Percentiles rank a stretch among this genome's conserved stretches.
Evolutionary conservation across 2,329 filamentous ascomycete genomes (phyloP).

Genomic region (Phialophora verrucosa): DNA sequence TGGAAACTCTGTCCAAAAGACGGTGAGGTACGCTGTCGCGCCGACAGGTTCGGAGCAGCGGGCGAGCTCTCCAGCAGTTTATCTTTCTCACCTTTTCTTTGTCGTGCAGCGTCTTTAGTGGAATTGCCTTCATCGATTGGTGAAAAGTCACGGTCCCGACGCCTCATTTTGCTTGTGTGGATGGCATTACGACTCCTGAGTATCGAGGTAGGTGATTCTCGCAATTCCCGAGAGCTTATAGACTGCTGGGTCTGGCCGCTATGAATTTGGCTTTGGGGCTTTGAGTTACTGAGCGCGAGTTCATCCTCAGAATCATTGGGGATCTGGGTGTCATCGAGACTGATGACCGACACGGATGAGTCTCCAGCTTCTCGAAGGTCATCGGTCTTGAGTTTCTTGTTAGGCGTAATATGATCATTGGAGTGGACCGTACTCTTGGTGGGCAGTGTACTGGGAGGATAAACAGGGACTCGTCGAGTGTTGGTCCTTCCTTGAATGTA

Average conservation of each 20-base stretch:
- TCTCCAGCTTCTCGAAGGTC: conserved; percentile 5
- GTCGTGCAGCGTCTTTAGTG: conserved; percentile 27
- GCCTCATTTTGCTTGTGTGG: background rate
- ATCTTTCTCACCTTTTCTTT: conserved; percentile 27
- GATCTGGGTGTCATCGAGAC: conserved; percentile 20
- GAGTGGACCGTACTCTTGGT: conserved; percentile 6
- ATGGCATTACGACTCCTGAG: background rate
- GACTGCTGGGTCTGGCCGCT: background rate
- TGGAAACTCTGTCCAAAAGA: conserved; percentile 17
- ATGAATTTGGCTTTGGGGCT: background rate
- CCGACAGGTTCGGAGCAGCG: background rate
- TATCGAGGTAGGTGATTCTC: background rate
- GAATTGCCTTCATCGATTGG: conserved; percentile 26
- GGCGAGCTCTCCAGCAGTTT: conserved; percentile 26
- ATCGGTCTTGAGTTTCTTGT: conserved; percentile 30
- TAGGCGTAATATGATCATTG: conserved; percentile 24
- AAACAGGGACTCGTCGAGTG: background rate
- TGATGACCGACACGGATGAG: conserved; percentile 13
- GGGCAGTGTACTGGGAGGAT: background rate
- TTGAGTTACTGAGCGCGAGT: conserved; percentile 21
- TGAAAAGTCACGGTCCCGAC: conserved; percentile 1
- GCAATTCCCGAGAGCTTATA: background rate
- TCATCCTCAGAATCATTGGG: conserved; percentile 31
- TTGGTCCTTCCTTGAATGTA: conserved; percentile 17
- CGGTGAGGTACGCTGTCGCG: conserved; percentile 9